Conservation (phyloP, 805 yeast species). For the Dipodascus albidus region DNA sequence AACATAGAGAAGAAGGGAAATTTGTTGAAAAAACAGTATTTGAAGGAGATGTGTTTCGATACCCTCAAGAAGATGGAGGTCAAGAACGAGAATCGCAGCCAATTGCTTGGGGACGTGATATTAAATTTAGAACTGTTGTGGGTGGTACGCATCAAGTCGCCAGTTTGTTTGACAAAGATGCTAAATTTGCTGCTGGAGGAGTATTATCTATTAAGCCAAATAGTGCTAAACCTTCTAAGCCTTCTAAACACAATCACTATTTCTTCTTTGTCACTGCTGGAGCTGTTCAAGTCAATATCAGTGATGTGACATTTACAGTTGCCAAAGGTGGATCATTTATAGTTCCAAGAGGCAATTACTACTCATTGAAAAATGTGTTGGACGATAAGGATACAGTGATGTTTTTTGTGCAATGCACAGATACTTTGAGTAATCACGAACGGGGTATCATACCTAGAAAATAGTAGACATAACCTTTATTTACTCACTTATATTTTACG, state of each 20-base stretch:
- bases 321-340: constrained; percentile 69
- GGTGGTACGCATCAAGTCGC: constrained; percentile 51
- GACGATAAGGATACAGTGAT: constrained; percentile 48
- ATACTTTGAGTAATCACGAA: constrained; percentile 11
- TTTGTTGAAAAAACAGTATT: not conserved
- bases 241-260: constrained; percentile 56
- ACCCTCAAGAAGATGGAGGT: constrained; percentile 34
- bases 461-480: not conserved
- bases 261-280: constrained; percentile 72
- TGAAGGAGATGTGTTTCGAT: constrained; percentile 34
- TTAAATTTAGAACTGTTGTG: constrained; percentile 29
- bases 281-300: constrained; percentile 51
- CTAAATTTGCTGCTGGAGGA: constrained; percentile 13
- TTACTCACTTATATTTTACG: not conserved
- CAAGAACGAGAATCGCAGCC: constrained; percentile 29
- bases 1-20: not conserved
- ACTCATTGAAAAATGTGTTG: constrained; percentile 50
- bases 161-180: constrained; percentile 40
- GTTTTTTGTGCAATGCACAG: constrained; percentile 62
- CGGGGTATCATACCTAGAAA: not conserved
- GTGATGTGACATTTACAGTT: constrained; percentile 47
- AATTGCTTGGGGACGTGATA: constrained; percentile 51
- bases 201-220: constrained; percentile 19
- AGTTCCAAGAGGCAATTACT: constrained; percentile 67
- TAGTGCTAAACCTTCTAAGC: constrained; percentile 47